Conservation (phyloP, 2,329 filamentous ascomycete genomes). For the Metarhizium album region DNA sequence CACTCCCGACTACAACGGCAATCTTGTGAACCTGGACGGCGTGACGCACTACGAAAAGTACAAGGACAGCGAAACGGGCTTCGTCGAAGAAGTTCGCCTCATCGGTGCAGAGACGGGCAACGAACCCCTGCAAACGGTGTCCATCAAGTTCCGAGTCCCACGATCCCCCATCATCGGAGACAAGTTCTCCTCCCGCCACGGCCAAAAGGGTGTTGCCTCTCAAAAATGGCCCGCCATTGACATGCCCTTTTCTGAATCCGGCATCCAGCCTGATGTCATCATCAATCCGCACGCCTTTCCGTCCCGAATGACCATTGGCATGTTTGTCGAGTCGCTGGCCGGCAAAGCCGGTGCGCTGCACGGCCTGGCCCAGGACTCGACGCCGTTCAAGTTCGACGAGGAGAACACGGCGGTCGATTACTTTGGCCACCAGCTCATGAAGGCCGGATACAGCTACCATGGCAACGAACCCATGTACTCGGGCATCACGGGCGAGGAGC, state of each 20-base stretch:
- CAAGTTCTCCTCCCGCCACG: slow-evolving; percentile 98
- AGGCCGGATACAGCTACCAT: slow-evolving; percentile 95
- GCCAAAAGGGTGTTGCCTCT: slow-evolving; percentile 93
- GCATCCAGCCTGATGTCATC: slow-evolving; percentile 94
- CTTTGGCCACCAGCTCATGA: slow-evolving; percentile 90
- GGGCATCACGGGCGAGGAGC: slow-evolving; percentile 88
- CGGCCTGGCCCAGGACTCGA: slow-evolving; percentile 90
- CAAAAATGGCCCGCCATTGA: slow-evolving; percentile 91
- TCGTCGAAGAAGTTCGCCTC: slow-evolving; percentile 84
- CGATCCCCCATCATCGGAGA: slow-evolving; percentile 89
- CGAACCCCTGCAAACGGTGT: slow-evolving; percentile 78
- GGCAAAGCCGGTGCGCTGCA: slow-evolving; percentile 92
- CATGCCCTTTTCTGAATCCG: slow-evolving; percentile 94
- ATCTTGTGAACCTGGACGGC: slow-evolving; percentile 76
- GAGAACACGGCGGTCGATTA: slow-evolving; percentile 85
- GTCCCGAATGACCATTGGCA: slow-evolving; percentile 98
- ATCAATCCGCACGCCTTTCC: slow-evolving; percentile 99
- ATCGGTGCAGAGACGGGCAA: slow-evolving; percentile 76
- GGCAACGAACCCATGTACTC: slow-evolving; percentile 99
- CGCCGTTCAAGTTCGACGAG: slow-evolving; percentile 90
- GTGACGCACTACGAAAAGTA: slow-evolving; percentile 85
- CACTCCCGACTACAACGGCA: slow-evolving; percentile 64
- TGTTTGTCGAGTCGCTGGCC: slow-evolving; percentile 95
- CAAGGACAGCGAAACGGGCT: slow-evolving; percentile 82
- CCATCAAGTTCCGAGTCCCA: slow-evolving; percentile 86